These are phyloP conservation scores for Protea cynaroides DNA, from an alignment of 164 flowering plant genomes.

Conservation along the genomic window DNA sequence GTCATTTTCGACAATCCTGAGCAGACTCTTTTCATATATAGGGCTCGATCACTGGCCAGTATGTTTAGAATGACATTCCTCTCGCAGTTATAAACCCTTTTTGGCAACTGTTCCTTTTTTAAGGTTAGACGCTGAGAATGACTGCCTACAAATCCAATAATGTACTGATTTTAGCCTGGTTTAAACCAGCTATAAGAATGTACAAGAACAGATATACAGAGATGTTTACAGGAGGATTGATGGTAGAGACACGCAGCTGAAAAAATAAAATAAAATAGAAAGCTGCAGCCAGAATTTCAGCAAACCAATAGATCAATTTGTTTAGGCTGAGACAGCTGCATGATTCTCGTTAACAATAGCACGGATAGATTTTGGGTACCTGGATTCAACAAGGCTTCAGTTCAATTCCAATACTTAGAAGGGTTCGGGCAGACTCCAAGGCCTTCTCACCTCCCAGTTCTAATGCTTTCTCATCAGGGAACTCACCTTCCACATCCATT, in stretches of 20 bases:
- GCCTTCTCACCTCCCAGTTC: constrained; percentile 26
- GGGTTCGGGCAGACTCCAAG: constrained; percentile 26
- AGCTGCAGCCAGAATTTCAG: constrained; percentile 7
- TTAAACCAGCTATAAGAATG: constrained; percentile 8
- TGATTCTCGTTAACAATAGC: constrained; percentile 8
- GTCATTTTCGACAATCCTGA: too few relatives aligned
- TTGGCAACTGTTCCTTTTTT: neutral
- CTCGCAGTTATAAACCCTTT: neutral
- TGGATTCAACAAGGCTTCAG: constrained; percentile 12
- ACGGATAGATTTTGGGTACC: constrained; percentile 2
- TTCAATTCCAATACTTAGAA: constrained; percentile 28
- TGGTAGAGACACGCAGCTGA: neutral
- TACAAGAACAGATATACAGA: constrained; percentile 21
- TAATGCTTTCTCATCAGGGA: constrained; percentile 13
- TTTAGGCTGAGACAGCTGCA: constrained; percentile 10
- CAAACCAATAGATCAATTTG: constrained; percentile 18
- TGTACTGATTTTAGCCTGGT: constrained; percentile 6
- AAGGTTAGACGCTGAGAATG: neutral
- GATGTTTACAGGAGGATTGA: constrained; percentile 16
- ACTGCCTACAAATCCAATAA: constrained; percentile 9
- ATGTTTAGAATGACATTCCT: neutral
- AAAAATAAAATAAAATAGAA: neutral
- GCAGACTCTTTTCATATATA: too few relatives aligned
- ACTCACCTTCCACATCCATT: constrained; percentile 15
- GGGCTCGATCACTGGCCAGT: too few relatives aligned